Evolutionary conservation across 1,284 basidiomycete genomes (phyloP).

Genomic region (Inonotus hispidus): DNA sequence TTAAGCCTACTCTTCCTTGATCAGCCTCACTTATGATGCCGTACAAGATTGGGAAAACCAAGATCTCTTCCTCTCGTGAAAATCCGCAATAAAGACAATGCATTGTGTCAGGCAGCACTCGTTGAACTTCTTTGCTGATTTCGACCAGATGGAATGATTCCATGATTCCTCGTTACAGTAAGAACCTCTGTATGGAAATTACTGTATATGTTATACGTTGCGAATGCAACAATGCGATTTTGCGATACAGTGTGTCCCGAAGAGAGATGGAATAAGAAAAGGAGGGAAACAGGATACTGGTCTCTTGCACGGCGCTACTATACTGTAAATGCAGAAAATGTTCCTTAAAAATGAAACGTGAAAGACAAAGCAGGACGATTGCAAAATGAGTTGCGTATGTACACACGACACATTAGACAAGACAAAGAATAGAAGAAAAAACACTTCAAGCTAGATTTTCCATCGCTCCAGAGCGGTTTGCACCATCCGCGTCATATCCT

Average conservation of each 20-base stretch:
- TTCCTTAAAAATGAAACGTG: background rate
- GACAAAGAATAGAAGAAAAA: background rate
- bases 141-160: background rate
- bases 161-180: background rate
- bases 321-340: slow-evolving; percentile 8
- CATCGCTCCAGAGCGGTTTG: slow-evolving; percentile 68
- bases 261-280: background rate
- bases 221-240: slow-evolving; percentile 15
- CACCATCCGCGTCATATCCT: slow-evolving; percentile 66
- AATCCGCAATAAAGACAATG: slow-evolving; percentile 37
- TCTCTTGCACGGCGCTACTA: slow-evolving; percentile 3
- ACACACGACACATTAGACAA: background rate
- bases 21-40: background rate
- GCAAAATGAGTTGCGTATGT: background rate
- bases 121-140: slow-evolving; percentile 17
- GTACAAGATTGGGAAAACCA: slow-evolving; percentile 23
- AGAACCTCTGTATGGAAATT: too few relatives aligned
- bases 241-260: slow-evolving; percentile 9
- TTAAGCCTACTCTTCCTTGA: slow-evolving; percentile 15
- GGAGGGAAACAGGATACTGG: background rate
- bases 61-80: slow-evolving; percentile 31
- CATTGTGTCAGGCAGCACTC: slow-evolving; percentile 34
- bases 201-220: slow-evolving; percentile 19
- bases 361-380: background rate
- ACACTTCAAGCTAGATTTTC: slow-evolving; percentile 41